These are phyloP conservation scores for Kalmanozyma brasiliensis DNA, from an alignment of 1,284 basidiomycete genomes.

Conservation along the genomic window DNA sequence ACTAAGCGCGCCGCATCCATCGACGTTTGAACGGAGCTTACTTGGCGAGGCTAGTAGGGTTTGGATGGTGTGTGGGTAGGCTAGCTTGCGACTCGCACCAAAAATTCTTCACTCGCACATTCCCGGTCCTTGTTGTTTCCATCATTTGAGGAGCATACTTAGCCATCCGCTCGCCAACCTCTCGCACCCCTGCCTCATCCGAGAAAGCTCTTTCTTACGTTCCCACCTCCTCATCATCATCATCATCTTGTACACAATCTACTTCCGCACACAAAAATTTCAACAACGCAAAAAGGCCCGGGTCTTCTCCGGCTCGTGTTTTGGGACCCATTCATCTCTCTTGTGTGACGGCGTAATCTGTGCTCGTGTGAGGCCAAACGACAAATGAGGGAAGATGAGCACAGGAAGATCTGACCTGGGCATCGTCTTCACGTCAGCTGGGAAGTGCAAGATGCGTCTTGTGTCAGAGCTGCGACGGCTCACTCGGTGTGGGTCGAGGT, in stretches of 20 bases:
- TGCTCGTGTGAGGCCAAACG: neutral
- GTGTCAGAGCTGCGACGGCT: no score
- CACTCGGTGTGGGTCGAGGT: no score
- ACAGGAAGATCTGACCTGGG: no score
- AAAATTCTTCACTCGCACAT: constrained; percentile 8
- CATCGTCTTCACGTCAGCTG: no score
- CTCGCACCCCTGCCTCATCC: neutral
- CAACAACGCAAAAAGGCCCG: constrained; percentile 43
- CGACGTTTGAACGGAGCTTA: neutral
- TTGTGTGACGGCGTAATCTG: no score
- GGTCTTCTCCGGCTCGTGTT: constrained; percentile 30
- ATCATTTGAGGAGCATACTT: neutral
- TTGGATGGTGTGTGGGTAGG: constrained; percentile 1
- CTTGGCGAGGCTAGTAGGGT: neutral
- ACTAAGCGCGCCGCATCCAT: constrained; percentile 20
- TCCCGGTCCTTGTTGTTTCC: constrained; percentile 39
- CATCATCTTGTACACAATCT: constrained; percentile 36
- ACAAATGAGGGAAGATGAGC: neutral
- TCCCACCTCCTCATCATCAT: constrained; percentile 13
- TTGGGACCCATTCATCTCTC: constrained; percentile 27
- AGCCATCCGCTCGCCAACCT: no score
- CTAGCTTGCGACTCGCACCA: neutral
- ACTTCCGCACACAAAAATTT: constrained; percentile 11
- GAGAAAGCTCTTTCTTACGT: neutral
- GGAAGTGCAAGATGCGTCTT: no score